These are phyloP conservation scores for Trichomonascaceae sp. DNA, from an alignment of 1,139 yeast species.

Conservation along the genomic window DNA sequence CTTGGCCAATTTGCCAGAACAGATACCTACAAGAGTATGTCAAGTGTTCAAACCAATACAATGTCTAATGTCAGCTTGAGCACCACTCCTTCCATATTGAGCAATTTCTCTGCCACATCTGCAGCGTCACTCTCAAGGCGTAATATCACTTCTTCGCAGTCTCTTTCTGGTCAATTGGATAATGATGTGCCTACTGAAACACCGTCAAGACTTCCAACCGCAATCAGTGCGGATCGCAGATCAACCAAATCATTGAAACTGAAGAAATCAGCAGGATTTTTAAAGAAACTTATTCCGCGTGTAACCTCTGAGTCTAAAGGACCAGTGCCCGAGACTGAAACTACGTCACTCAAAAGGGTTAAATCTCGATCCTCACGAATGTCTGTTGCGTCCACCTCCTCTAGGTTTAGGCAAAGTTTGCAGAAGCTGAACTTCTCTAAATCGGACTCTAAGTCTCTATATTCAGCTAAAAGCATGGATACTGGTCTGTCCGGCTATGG, in stretches of 20 bases:
- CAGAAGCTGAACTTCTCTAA: constrained; percentile 4
- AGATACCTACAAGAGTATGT: constrained; percentile 24
- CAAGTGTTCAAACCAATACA: constrained; percentile 23
- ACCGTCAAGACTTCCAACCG: constrained; percentile 23
- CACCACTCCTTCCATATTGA: constrained; percentile 35
- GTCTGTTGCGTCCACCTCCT: constrained; percentile 20
- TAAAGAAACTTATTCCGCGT: constrained; percentile 45
- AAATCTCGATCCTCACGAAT: constrained; percentile 24
- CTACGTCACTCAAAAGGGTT: constrained; percentile 16
- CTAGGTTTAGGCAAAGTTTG: constrained; percentile 15
- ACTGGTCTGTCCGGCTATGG: background rate
- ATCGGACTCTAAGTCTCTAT: constrained; percentile 5
- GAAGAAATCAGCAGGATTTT: constrained; percentile 41
- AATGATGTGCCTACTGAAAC: constrained; percentile 13
- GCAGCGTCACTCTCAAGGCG: constrained; percentile 82
- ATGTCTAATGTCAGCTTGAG: constrained; percentile 21
- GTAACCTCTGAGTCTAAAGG: constrained; percentile 6
- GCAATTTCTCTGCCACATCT: constrained; percentile 71
- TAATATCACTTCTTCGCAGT: constrained; percentile 30
- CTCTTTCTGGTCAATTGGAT: background rate
- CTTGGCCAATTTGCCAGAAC: constrained; percentile 13
- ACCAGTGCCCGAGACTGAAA: background rate
- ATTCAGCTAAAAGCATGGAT: constrained; percentile 7
- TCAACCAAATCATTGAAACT: constrained; percentile 22
- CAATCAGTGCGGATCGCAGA: constrained; percentile 14